Evolutionary conservation across 1,284 basidiomycete species (phyloP).

Genomic region (Sporisorium sorghi): DNA sequence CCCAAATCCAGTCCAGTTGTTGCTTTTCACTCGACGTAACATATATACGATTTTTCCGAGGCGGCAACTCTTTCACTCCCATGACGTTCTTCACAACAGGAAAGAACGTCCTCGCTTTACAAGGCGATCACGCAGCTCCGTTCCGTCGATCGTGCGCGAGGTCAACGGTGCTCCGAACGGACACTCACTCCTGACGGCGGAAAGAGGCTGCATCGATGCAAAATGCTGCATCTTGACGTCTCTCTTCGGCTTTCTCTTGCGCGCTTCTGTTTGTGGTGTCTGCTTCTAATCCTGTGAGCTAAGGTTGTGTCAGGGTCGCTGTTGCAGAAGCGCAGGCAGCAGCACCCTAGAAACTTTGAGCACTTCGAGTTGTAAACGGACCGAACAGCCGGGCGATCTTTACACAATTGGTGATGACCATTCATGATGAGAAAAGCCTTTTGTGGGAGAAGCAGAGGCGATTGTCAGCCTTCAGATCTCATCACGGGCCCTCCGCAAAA

Average conservation of each 20-base stretch:
- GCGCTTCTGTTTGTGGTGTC: too few species aligned
- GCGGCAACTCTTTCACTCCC: too few species aligned
- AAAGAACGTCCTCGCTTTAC: neutral
- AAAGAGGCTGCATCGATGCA: neutral
- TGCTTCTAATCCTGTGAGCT: too few species aligned
- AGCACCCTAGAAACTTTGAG: neutral
- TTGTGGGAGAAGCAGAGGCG: too few species aligned
- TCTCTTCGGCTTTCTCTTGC: too few species aligned
- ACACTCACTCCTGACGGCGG: neutral
- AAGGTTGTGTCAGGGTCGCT: neutral
- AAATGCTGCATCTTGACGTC: constrained; percentile 2
- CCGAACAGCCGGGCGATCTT: neutral
- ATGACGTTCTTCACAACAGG: constrained; percentile 16
- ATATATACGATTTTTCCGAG: neutral
- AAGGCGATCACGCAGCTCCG: neutral
- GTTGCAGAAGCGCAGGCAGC: neutral
- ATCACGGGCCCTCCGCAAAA: neutral
- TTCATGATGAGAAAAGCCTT: too few species aligned
- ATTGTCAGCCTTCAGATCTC: neutral
- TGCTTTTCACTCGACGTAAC: too few species aligned
- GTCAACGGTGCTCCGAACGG: neutral
- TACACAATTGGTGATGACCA: too few species aligned
- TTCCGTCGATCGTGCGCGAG: neutral
- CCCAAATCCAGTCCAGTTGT: neutral
- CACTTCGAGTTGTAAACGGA: neutral